Base-by-base conservation (phyloP, 2,329 filamentous ascomycete genomes). In the Fusarium humuli region DNA sequence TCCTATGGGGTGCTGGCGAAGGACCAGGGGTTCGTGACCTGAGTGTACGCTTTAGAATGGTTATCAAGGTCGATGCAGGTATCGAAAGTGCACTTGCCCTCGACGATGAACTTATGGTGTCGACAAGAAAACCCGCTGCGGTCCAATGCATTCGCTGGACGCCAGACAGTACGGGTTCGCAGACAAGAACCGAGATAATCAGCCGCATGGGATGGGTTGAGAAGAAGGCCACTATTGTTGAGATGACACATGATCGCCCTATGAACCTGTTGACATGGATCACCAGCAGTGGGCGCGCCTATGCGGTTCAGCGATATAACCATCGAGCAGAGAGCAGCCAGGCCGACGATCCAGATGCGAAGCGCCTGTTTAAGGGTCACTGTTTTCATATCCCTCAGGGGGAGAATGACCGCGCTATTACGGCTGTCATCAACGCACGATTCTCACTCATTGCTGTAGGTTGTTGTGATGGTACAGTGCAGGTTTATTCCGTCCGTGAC, bases 241-340 rank as follows among this genome's bases (percentile, higher is more conserved):
- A 97, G 75, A 97, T 99, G 92, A 91, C 95, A 3, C 91, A 97
- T 77, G 96, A 99, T 79, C 89, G 95, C 65, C 95, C 96, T 1
- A 99, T 99, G 94, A 98, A 97, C 75, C 84, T 99, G 14, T 91
- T 93, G 12, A 93, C 94, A 12, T 99, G 96, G 96, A 88, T 97
- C 60, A 96, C 94, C 7, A 92, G 86, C 75, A 94, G 97, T 74
- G 96, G 96, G 9, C 90, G 90, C 77, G 94, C 91, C 3, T 98
- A 97, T 80, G 94, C 95, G 20, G 94, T 98, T 25, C 96, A 98
- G 80, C 89, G 94, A 64, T 84, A 88, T 42, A 78, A 83, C 6
- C 68, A 76, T 12, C 76, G 71, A 18, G 78, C 83, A 30, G 80
- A 83, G 3, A 78, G 77, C 20, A 77, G 78, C 29, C 80, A 84